These are phyloP conservation scores for Postia placenta DNA, from an alignment of 768 basidiomycete species.

Conservation along the genomic window DNA sequence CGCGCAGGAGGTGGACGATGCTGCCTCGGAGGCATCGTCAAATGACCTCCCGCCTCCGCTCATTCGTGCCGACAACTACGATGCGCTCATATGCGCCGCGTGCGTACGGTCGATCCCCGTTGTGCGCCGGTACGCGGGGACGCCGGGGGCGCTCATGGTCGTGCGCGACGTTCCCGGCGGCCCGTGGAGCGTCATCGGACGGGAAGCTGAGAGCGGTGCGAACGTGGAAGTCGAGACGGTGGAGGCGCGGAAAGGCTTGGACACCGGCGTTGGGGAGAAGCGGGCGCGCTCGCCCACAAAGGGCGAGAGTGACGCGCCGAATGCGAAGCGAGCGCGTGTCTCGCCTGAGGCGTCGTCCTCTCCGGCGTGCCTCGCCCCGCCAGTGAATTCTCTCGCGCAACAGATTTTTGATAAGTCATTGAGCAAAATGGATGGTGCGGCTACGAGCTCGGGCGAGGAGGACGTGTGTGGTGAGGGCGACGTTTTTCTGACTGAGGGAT, in stretches of 20 bases:
- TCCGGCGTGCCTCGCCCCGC: constrained; percentile 50
- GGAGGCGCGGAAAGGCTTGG: neutral
- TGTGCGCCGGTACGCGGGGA: constrained; percentile 61
- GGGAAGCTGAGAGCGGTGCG: constrained; percentile 21
- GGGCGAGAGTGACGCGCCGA: constrained; percentile 26
- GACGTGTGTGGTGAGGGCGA: constrained; percentile 74
- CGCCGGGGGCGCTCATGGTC: constrained; percentile 61
- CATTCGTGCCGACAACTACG: constrained; percentile 64
- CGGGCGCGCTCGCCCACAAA: constrained; percentile 34
- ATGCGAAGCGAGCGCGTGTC: constrained; percentile 39
- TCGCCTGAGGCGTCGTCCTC: constrained; percentile 30
- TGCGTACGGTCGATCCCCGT: constrained; percentile 56
- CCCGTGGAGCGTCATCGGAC: constrained; percentile 50
- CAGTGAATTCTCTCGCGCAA: constrained; percentile 39
- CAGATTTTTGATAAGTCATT: constrained; percentile 28
- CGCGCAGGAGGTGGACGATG: constrained; percentile 34
- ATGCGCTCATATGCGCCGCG: constrained; percentile 63
- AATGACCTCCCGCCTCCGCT: constrained; percentile 63
- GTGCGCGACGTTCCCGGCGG: constrained; percentile 40
- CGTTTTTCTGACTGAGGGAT: constrained; percentile 68
- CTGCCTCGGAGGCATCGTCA: constrained; percentile 55
- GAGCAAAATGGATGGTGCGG: neutral
- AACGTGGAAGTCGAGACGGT: constrained; percentile 22
- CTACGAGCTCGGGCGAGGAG: constrained; percentile 15
- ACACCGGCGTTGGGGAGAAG: constrained; percentile 29